Conservation (phyloP, 129 eudicot genomes). For the Arctium minus region DNA sequence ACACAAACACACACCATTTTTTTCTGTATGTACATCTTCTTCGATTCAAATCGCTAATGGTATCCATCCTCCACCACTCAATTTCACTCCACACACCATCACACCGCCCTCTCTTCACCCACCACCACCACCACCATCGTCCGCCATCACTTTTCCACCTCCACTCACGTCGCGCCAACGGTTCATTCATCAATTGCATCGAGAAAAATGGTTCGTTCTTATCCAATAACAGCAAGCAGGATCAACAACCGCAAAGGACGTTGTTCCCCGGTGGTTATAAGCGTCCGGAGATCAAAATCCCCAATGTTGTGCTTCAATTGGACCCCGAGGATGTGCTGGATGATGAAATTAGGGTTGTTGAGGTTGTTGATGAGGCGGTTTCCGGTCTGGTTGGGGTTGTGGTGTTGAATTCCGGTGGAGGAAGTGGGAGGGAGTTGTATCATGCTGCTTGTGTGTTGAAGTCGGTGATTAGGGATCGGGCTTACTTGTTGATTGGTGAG, state of each 20-base stretch:
- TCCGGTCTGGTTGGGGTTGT: constrained; percentile 70
- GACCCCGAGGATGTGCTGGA: constrained; percentile 47
- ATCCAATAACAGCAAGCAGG: constrained; percentile 3
- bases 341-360: constrained; percentile 42
- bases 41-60: constrained; percentile 30
- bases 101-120: constrained; percentile 17
- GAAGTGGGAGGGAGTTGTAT: constrained; percentile 61
- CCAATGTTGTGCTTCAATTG: constrained; percentile 63
- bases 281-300: constrained; percentile 79
- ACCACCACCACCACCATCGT: constrained; percentile 26
- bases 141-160: constrained; percentile 24
- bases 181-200: constrained; percentile 20
- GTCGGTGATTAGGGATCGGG: constrained; percentile 78
- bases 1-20: background rate
- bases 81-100: constrained; percentile 15
- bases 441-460: constrained; percentile 89
- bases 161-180: constrained; percentile 12
- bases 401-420: constrained; percentile 56
- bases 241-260: constrained; percentile 45
- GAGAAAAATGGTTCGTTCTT: background rate
- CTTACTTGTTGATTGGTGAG: constrained; percentile 74
- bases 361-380: constrained; percentile 65
- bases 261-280: constrained; percentile 90
- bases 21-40: constrained; percentile 1
- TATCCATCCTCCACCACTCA: constrained; percentile 31